These are phyloP conservation scores for Aspergillus eucalypticola DNA, from an alignment of 2,329 filamentous ascomycete species.

Conservation along the genomic window DNA sequence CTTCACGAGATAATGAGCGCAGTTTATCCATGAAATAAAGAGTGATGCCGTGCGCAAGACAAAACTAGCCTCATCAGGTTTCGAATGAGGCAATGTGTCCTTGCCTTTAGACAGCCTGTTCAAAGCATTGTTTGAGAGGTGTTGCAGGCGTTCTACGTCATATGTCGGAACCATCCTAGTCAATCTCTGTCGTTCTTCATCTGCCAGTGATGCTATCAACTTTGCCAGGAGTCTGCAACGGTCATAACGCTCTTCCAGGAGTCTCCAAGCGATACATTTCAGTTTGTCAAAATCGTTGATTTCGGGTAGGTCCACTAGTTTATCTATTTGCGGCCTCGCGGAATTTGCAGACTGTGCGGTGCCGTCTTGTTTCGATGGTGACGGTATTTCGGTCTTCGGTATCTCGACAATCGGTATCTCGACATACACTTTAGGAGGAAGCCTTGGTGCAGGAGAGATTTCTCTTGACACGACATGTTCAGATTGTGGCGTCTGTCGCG, in stretches of 20 bases:
- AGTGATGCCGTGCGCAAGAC: slow-evolving; percentile 30
- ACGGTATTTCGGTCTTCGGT: too few species aligned
- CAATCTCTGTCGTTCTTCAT: slow-evolving; percentile 23
- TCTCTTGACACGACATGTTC: slow-evolving; percentile 9
- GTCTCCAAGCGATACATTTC: slow-evolving; percentile 33
- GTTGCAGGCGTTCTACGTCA: slow-evolving; percentile 12
- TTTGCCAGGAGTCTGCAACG: slow-evolving; percentile 37
- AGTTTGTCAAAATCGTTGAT: slow-evolving; percentile 31
- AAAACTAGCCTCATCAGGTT: slow-evolving; percentile 7
- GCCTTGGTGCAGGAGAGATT: slow-evolving; percentile 19
- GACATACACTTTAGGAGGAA: slow-evolving; percentile 10
- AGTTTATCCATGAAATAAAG: slow-evolving; percentile 37
- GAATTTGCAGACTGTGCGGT: not conserved
- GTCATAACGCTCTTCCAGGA: slow-evolving; percentile 42
- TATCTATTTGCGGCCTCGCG: not conserved
- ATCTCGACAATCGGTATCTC: not conserved
- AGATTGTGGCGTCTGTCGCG: slow-evolving; percentile 12
- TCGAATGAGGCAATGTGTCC: slow-evolving; percentile 11
- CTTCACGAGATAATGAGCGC: slow-evolving; percentile 20
- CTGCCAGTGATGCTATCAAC: slow-evolving; percentile 23
- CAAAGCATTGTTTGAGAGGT: slow-evolving; percentile 19
- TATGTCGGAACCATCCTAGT: slow-evolving; percentile 17
- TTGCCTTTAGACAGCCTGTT: slow-evolving; percentile 14
- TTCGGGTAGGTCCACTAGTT: slow-evolving; percentile 14
- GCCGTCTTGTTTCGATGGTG: slow-evolving; percentile 5